Base-by-base conservation (phyloP, 441 rosid genomes). In the Erodium trifolium region DNA sequence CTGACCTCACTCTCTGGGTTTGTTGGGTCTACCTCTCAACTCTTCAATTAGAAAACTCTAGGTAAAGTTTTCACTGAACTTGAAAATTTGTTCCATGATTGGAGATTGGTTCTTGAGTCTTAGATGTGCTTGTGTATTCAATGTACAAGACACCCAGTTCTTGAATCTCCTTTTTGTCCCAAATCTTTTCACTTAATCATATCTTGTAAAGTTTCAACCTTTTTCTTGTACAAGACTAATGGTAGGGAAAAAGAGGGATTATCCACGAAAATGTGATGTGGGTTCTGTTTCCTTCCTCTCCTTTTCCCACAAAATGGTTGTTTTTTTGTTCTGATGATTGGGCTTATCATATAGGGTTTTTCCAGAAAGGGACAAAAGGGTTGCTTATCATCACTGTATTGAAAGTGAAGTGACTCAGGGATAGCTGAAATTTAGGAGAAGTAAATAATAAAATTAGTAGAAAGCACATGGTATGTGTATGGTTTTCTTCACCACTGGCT, bases 301-400 rank as follows among this genome's bases (percentile, higher is more conserved):
- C 37, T 4, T 34, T 34, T 34, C 47, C 19, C 66, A 67, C 39
- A 17, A 64, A 66, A 29, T 57, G 49, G 59, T 34, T 34, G 37
- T 34, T 34, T 27, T 69, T 43, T 51, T 63, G n/a, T 34, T 51
- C 55, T 63, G 73, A 78, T 86, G 79, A 77, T 76, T 80, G 80
- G 68, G 63, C 72, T 49, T 66, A 51, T 74, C 67, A 72, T 79
- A 68, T 65, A 57, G 75, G 75, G 63, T 34, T 82, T 69, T 77
- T 75, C 77, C 75, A 79, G 81, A 81, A 81, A 74, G 65, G 83
- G 80, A 85, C 77, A 34, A 34, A 34, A 34, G 37, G 37, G 37
- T 34, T 4, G 3, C 37, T 34, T 34, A 3, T 34, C 37, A 34
- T 4, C 37, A 34, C 37, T 34, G 37, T 34, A 34, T 34, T 34